phyloP scores from a whole-genome alignment of 1,139 yeast species.

The Candida sojae region DNA sequence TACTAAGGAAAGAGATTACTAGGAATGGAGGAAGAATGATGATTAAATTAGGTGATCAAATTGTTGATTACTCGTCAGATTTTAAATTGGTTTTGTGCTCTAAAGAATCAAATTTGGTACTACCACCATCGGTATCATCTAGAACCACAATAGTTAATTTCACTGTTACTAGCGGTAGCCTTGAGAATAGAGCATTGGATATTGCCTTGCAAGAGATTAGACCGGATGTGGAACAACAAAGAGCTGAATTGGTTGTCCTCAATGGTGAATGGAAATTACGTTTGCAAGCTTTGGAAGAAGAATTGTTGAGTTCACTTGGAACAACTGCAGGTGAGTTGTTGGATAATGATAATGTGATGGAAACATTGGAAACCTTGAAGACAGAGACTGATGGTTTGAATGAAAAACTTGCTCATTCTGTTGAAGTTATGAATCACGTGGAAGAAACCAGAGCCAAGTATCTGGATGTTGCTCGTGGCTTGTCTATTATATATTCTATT shows the following conservation, averaged over 20 bases:
- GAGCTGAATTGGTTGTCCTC: slow-evolving; percentile 53
- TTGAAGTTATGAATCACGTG: slow-evolving; percentile 53
- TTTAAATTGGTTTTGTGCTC: slow-evolving; percentile 67
- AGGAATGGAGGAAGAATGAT: slow-evolving; percentile 72
- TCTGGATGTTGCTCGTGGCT: slow-evolving; percentile 54
- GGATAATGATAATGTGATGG: slow-evolving; percentile 63
- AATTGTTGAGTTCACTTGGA: slow-evolving; percentile 59
- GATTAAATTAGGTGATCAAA: slow-evolving; percentile 60
- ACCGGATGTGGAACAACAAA: slow-evolving; percentile 68
- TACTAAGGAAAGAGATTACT: slow-evolving; percentile 62
- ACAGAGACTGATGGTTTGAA: slow-evolving; percentile 59
- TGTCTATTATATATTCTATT: slow-evolving; percentile 51
- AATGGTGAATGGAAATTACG: slow-evolving; percentile 62
- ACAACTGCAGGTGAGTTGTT: slow-evolving; percentile 62
- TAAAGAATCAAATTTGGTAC: slow-evolving; percentile 49
- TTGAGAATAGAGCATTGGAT: slow-evolving; percentile 65
- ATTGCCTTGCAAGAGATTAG: slow-evolving; percentile 53
- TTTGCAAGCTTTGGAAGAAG: slow-evolving; percentile 60
- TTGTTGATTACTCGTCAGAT: slow-evolving; percentile 65
- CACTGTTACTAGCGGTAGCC: slow-evolving; percentile 65
- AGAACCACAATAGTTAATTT: slow-evolving; percentile 70
- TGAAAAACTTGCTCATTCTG: slow-evolving; percentile 55
- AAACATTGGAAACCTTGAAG: slow-evolving; percentile 66
- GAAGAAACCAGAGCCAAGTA: slow-evolving; percentile 50
- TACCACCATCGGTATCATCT: slow-evolving; percentile 60